Percentiles rank a stretch among this genome's conserved stretches.
Conservation (phyloP, 345 rosid genomes). For the Sonneratia alba region DNA sequence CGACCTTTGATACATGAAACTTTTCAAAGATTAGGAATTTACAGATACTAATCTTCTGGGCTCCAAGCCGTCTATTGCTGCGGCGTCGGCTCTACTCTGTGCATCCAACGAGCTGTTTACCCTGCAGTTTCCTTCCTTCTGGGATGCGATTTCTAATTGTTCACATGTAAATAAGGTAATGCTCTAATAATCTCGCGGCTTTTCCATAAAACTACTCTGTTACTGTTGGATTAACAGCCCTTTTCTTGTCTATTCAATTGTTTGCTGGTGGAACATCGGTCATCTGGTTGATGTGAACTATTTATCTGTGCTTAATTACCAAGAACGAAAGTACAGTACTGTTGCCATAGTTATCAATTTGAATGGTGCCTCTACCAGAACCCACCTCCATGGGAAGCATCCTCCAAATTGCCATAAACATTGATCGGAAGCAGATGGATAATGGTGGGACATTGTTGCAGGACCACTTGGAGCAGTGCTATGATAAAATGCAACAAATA, state of each 20-base stretch:
- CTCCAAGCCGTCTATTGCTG: constrained; percentile 53
- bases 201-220: background rate
- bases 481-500: constrained; percentile 29
- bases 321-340: background rate
- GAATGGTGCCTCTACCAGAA: background rate
- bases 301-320: background rate
- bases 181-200: background rate
- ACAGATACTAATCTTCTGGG: constrained; percentile 41
- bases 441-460: constrained; percentile 8
- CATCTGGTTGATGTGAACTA: background rate
- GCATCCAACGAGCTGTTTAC: constrained; percentile 51
- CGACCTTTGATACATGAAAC: background rate
- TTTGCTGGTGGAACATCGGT: background rate
- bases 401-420: background rate
- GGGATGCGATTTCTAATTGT: constrained; percentile 26
- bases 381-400: too few species aligned
- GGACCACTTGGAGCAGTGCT: constrained; percentile 40
- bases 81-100: constrained; percentile 51
- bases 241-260: background rate
- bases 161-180: constrained; percentile 34
- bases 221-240: background rate
- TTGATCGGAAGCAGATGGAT: background rate
- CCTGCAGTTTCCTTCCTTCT: constrained; percentile 29
- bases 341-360: background rate
- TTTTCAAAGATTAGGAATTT: background rate